A percentile compares a stretch with the other conserved stretches of the same genome.
phyloP scores from a whole-genome alignment of 257 asterid genomes.

The Ballota nigra region DNA sequence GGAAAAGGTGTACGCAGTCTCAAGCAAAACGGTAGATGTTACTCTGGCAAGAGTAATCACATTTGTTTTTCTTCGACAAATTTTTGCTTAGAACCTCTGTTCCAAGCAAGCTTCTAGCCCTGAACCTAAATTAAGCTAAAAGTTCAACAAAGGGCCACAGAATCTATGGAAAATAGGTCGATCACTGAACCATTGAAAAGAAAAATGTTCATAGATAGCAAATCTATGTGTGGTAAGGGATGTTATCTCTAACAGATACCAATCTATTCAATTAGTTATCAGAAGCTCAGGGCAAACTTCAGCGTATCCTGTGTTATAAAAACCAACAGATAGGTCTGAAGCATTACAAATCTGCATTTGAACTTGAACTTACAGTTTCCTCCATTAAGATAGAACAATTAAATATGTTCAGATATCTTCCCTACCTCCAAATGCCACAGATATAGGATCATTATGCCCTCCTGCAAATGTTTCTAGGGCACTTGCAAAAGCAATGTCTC shows the following conservation, averaged over 20 bases:
- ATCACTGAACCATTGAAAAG: background rate
- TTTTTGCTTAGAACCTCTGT: constrained; percentile 2
- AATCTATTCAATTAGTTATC: constrained; percentile 8
- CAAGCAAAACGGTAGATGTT: background rate
- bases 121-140: background rate
- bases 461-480: constrained; percentile 88
- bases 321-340: background rate
- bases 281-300: background rate
- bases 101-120: background rate
- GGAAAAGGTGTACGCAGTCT: background rate
- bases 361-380: background rate
- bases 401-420: constrained; percentile 4
- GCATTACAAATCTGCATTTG: constrained; percentile 2
- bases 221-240: background rate
- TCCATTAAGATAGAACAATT: constrained; percentile 1
- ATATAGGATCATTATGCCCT: constrained; percentile 78
- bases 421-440: constrained; percentile 86
- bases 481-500: constrained; percentile 86
- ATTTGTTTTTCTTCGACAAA: background rate
- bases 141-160: background rate
- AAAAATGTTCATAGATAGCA: background rate
- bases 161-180: constrained; percentile 4
- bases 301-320: background rate
- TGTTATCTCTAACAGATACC: background rate
- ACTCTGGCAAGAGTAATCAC: background rate